phyloP scores from a whole-genome alignment of 2,329 filamentous ascomycete species.

The Aureobasidium sp. region DNA sequence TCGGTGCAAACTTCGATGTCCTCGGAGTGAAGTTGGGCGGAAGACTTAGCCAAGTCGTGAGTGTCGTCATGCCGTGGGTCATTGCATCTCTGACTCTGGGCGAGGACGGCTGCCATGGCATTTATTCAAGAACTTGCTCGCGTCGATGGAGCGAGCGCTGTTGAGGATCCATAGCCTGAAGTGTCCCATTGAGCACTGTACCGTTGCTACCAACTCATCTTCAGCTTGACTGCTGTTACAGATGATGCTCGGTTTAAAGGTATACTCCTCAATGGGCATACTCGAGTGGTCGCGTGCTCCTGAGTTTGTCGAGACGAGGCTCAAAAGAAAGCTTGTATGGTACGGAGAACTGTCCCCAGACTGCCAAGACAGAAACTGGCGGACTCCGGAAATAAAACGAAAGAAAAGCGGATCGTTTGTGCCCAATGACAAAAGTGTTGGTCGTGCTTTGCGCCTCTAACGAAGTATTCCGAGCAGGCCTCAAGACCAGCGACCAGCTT shows the following conservation, averaged over 20 bases:
- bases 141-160: too few relatives aligned
- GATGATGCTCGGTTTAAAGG: too few relatives aligned
- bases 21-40: neutral
- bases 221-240: too few relatives aligned
- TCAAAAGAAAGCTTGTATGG: neutral
- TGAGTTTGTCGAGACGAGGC: neutral
- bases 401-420: neutral
- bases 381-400: neutral
- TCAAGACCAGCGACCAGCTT: too few relatives aligned
- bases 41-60: neutral
- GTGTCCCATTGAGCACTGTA: too few relatives aligned
- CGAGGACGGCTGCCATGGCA: too few relatives aligned
- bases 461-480: too few relatives aligned
- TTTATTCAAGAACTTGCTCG: too few relatives aligned
- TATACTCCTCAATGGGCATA: neutral
- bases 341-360: neutral
- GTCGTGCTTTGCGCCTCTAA: neutral
- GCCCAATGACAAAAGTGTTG: neutral
- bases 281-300: neutral
- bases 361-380: neutral
- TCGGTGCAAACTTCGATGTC: neutral
- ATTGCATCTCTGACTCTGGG: neutral
- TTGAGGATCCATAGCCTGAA: too few relatives aligned
- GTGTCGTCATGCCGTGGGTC: neutral
- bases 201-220: too few relatives aligned